Percentiles rank a stretch among this genome's conserved stretches.
Conservation (phyloP, 345 rosid genomes). For the Boechera retrofracta region DNA sequence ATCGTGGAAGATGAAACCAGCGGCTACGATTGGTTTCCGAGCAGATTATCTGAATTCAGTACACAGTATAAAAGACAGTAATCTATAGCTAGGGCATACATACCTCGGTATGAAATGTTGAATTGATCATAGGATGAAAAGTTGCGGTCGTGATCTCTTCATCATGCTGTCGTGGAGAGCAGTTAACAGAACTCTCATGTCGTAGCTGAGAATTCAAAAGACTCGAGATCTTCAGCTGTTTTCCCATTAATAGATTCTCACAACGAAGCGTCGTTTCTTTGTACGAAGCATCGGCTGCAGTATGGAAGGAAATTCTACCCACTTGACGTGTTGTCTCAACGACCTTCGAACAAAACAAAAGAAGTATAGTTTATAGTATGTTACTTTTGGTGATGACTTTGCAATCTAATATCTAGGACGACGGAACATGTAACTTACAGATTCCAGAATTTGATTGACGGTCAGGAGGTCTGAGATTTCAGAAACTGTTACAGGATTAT, state of each 20-base stretch:
- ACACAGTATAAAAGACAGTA: neutral
- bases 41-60: constrained; percentile 2
- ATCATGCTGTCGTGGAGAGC: constrained; percentile 45
- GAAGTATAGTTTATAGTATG: neutral
- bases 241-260: constrained; percentile 78
- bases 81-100: constrained; percentile 21
- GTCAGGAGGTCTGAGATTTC: constrained; percentile 57
- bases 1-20: constrained; percentile 13
- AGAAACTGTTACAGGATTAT: constrained; percentile 40
- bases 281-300: constrained; percentile 78
- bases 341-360: constrained; percentile 53
- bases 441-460: constrained; percentile 82
- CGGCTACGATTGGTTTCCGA: neutral
- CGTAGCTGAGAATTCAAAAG: constrained; percentile 63
- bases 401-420: constrained; percentile 14
- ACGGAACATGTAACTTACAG: constrained; percentile 52
- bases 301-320: constrained; percentile 74
- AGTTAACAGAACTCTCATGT: constrained; percentile 56
- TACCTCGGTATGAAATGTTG: constrained; percentile 45
- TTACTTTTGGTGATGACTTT: constrained; percentile 14
- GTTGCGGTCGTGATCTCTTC: constrained; percentile 44
- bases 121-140: constrained; percentile 35
- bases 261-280: constrained; percentile 88
- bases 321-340: constrained; percentile 75
- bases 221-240: constrained; percentile 81